phyloP scores from a whole-genome alignment of 257 asterid species.

The Rubia yunnanensis region DNA sequence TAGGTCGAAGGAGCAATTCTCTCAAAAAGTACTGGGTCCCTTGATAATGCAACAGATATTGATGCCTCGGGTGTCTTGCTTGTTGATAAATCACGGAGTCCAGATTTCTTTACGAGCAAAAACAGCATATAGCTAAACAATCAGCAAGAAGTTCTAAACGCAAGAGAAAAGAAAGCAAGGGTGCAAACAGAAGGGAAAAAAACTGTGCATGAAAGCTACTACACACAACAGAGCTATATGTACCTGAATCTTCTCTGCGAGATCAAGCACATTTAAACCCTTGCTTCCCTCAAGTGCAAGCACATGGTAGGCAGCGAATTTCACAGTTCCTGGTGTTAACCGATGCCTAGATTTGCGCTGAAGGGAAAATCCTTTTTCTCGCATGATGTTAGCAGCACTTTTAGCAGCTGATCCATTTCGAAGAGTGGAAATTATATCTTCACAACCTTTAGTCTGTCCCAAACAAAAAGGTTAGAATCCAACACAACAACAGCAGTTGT shows the following conservation, averaged over 20 bases:
- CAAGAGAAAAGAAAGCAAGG: background rate
- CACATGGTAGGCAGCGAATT: slow-evolving; percentile 98
- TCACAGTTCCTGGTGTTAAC: slow-evolving; percentile 96
- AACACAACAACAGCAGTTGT: background rate
- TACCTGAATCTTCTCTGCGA: slow-evolving; percentile 98
- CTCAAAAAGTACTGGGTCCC: slow-evolving; percentile 95
- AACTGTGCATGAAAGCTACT: background rate
- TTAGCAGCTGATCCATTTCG: slow-evolving; percentile 91
- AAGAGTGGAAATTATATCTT: slow-evolving; percentile 74
- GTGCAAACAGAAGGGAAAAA: background rate
- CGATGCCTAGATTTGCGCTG: slow-evolving; percentile 93
- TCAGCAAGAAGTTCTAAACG: slow-evolving; percentile 2
- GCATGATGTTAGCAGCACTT: slow-evolving; percentile 92
- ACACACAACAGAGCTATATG: slow-evolving; percentile 13
- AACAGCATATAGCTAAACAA: slow-evolving; percentile 14
- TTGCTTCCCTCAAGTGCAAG: slow-evolving; percentile 98
- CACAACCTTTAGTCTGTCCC: slow-evolving; percentile 76
- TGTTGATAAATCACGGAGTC: slow-evolving; percentile 89
- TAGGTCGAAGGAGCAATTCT: slow-evolving; percentile 97
- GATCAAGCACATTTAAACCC: slow-evolving; percentile 86
- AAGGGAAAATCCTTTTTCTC: slow-evolving; percentile 67
- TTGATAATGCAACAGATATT: slow-evolving; percentile 94
- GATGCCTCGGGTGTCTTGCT: slow-evolving; percentile 99
- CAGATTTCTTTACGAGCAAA: slow-evolving; percentile 58
- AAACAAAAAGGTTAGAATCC: background rate